phyloP scores from a whole-genome alignment of 1,284 basidiomycete genomes.

The Cryptococcus sp. region DNA sequence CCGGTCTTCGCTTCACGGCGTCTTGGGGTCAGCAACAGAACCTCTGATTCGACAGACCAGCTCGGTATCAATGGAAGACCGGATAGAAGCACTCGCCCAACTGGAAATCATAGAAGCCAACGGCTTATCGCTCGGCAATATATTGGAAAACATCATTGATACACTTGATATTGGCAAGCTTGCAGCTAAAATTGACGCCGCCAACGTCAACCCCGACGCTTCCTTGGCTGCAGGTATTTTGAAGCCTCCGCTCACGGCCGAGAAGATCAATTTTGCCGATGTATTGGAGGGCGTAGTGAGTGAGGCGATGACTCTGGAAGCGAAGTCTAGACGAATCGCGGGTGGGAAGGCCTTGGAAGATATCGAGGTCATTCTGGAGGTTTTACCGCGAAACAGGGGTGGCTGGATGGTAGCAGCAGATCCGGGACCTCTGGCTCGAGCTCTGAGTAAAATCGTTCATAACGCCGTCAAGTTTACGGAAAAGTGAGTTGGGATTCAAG shows the following conservation, averaged over 20 bases:
- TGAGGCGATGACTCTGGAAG: conserved; percentile 30
- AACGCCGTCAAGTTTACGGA: conserved; percentile 44
- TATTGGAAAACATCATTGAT: conserved; percentile 50
- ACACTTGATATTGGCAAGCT: conserved; percentile 31
- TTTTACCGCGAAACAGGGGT: conserved; percentile 36
- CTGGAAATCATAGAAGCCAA: conserved; percentile 51
- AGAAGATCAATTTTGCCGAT: conserved; percentile 19
- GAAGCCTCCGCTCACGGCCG: neutral
- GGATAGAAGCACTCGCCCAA: conserved; percentile 40
- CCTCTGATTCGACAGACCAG: conserved; percentile 3
- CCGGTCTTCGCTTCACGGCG: conserved; percentile 39
- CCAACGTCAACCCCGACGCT: conserved; percentile 18
- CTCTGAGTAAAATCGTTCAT: conserved; percentile 35
- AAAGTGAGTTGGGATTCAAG: conserved; percentile 9
- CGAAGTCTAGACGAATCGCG: conserved; percentile 27
- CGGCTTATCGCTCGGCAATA: conserved; percentile 47
- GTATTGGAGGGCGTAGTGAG: conserved; percentile 34
- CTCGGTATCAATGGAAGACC: conserved; percentile 32
- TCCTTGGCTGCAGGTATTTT: conserved; percentile 15
- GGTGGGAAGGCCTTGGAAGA: conserved; percentile 29
- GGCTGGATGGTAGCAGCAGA: conserved; percentile 32
- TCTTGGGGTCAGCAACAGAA: conserved; percentile 6
- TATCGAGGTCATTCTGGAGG: conserved; percentile 45
- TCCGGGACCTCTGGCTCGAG: conserved; percentile 30
- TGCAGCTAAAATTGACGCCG: conserved; percentile 1